Conservation (phyloP, 2,329 filamentous ascomycete species). For the Domatiomyces catenatus region DNA sequence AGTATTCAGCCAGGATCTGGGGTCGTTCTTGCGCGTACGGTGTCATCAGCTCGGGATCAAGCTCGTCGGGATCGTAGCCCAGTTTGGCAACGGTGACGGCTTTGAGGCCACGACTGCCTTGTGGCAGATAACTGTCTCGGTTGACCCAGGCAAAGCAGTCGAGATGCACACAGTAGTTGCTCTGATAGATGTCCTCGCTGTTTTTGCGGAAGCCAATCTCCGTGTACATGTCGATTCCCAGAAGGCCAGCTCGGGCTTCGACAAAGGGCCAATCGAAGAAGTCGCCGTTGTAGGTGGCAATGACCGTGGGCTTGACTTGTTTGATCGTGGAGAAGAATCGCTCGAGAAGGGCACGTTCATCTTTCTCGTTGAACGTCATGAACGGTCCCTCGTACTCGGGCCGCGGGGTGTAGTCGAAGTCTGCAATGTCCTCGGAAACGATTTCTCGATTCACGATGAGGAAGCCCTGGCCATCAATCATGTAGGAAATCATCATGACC, state of each 20-base stretch:
- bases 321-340: conserved; percentile 94
- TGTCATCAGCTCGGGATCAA: conserved; percentile 95
- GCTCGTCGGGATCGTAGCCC: conserved; percentile 93
- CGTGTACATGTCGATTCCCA: conserved; percentile 97
- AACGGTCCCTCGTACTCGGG: conserved; percentile 92
- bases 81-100: conserved; percentile 96
- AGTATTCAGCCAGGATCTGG: conserved; percentile 91
- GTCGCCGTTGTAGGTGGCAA: conserved; percentile 99
- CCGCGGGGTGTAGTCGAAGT: conserved; percentile 96
- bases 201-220: conserved; percentile 97
- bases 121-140: conserved; percentile 91
- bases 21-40: conserved; percentile 73
- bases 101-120: conserved; percentile 92
- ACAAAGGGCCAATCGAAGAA: conserved; percentile 99
- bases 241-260: conserved; percentile 77
- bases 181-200: conserved; percentile 89
- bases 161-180: conserved; percentile 93
- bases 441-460: conserved; percentile 96
- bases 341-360: conserved; percentile 76
- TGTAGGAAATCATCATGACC: conserved; percentile 99
- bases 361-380: conserved; percentile 94
- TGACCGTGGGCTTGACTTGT: conserved; percentile 83
- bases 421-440: conserved; percentile 88
- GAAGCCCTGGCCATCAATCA: conserved; percentile 98
- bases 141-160: conserved; percentile 99